These are phyloP conservation scores for Ascomycota sp. DNA, from an alignment of 2,329 filamentous ascomycete species.

Conservation along the genomic window DNA sequence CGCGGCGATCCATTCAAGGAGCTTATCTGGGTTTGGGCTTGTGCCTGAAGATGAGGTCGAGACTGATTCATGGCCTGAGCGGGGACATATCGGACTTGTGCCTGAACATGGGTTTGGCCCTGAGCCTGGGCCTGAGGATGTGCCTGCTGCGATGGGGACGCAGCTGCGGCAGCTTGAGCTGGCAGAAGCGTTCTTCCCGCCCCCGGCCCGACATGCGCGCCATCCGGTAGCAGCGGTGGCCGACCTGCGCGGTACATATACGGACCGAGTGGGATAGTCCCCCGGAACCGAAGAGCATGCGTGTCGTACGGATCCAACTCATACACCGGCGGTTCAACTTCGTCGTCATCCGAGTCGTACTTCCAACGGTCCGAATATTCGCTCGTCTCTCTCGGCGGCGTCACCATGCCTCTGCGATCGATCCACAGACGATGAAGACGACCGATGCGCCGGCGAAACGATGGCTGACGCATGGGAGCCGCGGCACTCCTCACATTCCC, in stretches of 20 bases:
- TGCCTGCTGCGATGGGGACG: no score
- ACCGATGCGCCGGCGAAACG: constrained; percentile 65
- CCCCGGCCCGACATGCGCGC: constrained; percentile 6
- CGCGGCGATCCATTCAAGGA: constrained; percentile 1
- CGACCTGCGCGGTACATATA: constrained; percentile 18
- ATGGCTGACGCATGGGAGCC: constrained; percentile 26
- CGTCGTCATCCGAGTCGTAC: constrained; percentile 71
- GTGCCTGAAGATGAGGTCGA: no score
- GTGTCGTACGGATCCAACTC: constrained; percentile 50
- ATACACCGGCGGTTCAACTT: constrained; percentile 54
- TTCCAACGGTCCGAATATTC: constrained; percentile 50
- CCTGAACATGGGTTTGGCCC: neutral
- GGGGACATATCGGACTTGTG: no score
- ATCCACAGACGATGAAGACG: constrained; percentile 71
- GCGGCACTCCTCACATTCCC: constrained; percentile 15
- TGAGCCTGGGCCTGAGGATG: constrained; percentile 1
- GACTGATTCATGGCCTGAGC: neutral
- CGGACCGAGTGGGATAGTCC: constrained; percentile 30
- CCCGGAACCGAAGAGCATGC: constrained; percentile 34
- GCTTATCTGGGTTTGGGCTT: no score
- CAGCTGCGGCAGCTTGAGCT: constrained; percentile 5
- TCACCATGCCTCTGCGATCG: constrained; percentile 50
- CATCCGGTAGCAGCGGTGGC: constrained; percentile 11
- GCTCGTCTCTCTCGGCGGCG: constrained; percentile 21
- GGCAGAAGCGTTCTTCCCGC: constrained; percentile 8